A percentile compares a stretch with the other conserved stretches of the same genome.
phyloP scores from a whole-genome alignment of 345 rosid species.

The Ailanthus altissimus region DNA sequence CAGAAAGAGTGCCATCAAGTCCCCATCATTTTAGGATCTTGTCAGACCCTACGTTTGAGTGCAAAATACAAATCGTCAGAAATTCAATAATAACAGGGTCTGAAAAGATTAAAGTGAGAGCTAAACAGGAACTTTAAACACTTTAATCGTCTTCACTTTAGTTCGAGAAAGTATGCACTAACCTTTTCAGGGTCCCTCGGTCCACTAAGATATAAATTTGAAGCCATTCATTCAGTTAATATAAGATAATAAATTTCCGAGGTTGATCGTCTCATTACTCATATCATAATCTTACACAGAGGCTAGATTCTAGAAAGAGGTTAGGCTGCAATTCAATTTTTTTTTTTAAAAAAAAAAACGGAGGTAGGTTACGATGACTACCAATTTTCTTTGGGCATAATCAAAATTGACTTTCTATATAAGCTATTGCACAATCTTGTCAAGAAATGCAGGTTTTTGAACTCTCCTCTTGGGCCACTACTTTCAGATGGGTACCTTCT shows the following conservation, averaged over 20 bases:
- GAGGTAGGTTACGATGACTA: background rate
- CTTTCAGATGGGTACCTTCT: background rate
- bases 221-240: background rate
- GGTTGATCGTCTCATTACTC: background rate
- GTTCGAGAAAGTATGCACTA: background rate
- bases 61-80: no score
- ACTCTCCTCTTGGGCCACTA: background rate
- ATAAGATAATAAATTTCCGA: constrained; percentile 6
- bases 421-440: background rate
- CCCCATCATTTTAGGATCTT: no score
- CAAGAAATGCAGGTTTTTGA: background rate
- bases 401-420: background rate
- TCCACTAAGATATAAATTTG: background rate
- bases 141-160: background rate
- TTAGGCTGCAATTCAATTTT: no score
- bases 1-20: no score
- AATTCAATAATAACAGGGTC: no score
- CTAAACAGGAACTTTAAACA: background rate
- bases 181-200: background rate
- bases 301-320: background rate
- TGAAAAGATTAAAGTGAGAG: no score
- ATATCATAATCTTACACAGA: background rate
- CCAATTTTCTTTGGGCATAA: background rate
- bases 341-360: no score
- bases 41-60: no score